Evolutionary conservation across 208 protist species (phyloP).

Genomic region (Acanthamoeba lugdunensis): DNA sequence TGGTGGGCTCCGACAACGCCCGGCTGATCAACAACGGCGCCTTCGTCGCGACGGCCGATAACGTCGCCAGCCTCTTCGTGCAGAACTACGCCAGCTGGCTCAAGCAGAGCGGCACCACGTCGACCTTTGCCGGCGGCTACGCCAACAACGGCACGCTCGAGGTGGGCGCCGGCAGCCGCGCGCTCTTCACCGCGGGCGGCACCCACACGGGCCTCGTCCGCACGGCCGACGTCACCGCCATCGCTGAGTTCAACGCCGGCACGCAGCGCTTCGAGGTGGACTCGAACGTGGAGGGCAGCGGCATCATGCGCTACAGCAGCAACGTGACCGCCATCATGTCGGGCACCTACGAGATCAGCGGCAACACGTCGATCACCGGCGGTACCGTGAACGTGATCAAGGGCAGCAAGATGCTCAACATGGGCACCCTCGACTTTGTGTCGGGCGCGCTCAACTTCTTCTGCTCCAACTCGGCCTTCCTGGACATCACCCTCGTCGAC

Average conservation of each 20-base stretch:
- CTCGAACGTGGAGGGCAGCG: slow-evolving; percentile 7
- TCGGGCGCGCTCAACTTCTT: slow-evolving; percentile 65
- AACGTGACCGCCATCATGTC: slow-evolving; percentile 52
- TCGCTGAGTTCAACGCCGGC: slow-evolving; percentile 45
- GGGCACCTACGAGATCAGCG: slow-evolving; percentile 43
- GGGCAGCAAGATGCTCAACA: slow-evolving; percentile 61
- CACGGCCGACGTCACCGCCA: neutral
- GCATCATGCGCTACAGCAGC: slow-evolving; percentile 59
- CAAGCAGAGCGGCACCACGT: slow-evolving; percentile 46
- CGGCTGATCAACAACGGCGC: slow-evolving; percentile 37
- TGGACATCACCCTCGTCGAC: slow-evolving; percentile 60
- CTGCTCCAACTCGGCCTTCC: slow-evolving; percentile 66
- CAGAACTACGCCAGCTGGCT: slow-evolving; percentile 63
- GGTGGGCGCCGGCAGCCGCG: slow-evolving; percentile 26
- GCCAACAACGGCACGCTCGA: slow-evolving; percentile 64
- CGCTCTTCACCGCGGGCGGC: slow-evolving; percentile 37
- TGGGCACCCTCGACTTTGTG: slow-evolving; percentile 68
- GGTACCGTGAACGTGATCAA: slow-evolving; percentile 70
- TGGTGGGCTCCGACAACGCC: slow-evolving; percentile 36
- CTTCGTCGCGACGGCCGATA: slow-evolving; percentile 45
- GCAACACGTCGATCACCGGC: slow-evolving; percentile 66
- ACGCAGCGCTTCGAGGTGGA: slow-evolving; percentile 23
- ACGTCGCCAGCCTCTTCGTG: slow-evolving; percentile 16
- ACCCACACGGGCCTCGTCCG: slow-evolving; percentile 25
- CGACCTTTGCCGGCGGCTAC: slow-evolving; percentile 66